Conservation (phyloP, 345 rosid genomes). For the Populus deltoides region DNA sequence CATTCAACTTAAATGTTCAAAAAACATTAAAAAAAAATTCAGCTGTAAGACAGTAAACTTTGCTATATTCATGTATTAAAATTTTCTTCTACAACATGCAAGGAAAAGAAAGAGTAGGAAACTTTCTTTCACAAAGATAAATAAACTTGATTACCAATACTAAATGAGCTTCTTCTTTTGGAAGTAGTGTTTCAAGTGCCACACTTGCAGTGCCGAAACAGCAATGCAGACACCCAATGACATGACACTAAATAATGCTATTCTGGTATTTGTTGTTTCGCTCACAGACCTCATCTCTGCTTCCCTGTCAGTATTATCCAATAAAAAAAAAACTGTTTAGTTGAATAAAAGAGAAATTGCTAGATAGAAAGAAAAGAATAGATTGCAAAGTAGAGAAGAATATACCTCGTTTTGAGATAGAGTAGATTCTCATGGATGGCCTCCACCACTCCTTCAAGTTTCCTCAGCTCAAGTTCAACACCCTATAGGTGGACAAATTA, state of each 20-base stretch:
- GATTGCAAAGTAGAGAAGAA: not conserved
- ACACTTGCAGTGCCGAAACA: constrained; percentile 62
- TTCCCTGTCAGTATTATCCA: constrained; percentile 50
- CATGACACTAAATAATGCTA: constrained; percentile 72
- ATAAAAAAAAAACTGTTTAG: not conserved
- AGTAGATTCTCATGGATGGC: constrained; percentile 74
- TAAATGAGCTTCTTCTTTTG: constrained; percentile 84
- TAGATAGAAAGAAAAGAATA: not conserved
- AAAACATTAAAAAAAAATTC: not conserved
- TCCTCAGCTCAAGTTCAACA: constrained; percentile 83
- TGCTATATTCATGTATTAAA: constrained; percentile 15
- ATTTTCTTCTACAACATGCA: constrained; percentile 10
- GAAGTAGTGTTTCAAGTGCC: constrained; percentile 79
- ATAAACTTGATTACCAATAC: not conserved
- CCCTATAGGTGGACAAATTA: constrained; percentile 42
- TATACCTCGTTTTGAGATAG: constrained; percentile 60
- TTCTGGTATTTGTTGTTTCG: constrained; percentile 67
- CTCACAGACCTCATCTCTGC: constrained; percentile 70
- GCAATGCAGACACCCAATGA: constrained; percentile 65
- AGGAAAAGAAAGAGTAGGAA: not conserved
- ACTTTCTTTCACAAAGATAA: constrained; percentile 3
- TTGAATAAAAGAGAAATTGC: not conserved
- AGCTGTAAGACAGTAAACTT: not conserved
- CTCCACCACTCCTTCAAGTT: constrained; percentile 72
- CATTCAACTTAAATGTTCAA: not conserved